These are phyloP conservation scores for Hypoxylon fragiforme DNA, from an alignment of 495 filamentous ascomycete genomes.

Conservation along the genomic window DNA sequence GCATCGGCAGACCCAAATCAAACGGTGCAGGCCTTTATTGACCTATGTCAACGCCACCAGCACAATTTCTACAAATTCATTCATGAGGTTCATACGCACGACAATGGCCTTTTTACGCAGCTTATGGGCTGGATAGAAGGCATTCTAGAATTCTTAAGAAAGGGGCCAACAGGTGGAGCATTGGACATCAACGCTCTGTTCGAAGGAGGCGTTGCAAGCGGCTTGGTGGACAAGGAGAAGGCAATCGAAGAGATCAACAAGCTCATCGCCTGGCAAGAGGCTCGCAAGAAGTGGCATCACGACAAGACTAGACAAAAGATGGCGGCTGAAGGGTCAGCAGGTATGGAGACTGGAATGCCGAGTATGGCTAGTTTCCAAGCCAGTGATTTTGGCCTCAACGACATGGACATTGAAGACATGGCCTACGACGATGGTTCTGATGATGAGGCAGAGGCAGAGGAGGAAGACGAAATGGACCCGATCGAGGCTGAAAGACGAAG, in stretches of 20 bases:
- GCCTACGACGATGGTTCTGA: constrained; percentile 73
- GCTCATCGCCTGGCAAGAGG: constrained; percentile 91
- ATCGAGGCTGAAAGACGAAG: constrained; percentile 83
- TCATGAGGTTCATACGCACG: constrained; percentile 97
- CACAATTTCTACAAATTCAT: constrained; percentile 98
- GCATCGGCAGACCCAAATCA: constrained; percentile 94
- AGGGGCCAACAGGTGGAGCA: constrained; percentile 75
- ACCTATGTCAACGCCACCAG: constrained; percentile 92
- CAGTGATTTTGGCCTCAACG: constrained; percentile 86
- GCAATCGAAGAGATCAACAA: constrained; percentile 81
- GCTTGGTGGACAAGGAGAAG: constrained; percentile 66
- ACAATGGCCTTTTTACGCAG: constrained; percentile 93
- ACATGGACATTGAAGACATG: constrained; percentile 84
- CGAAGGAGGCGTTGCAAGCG: constrained; percentile 69
- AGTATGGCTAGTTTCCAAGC: constrained; percentile 61
- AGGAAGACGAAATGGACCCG: constrained; percentile 77
- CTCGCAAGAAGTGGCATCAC: constrained; percentile 93
- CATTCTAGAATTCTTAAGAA: constrained; percentile 90
- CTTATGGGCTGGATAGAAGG: constrained; percentile 97
- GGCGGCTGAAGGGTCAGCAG: constrained; percentile 74
- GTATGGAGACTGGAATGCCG: constrained; percentile 44
- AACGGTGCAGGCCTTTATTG: constrained; percentile 98
- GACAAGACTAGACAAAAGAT: constrained; percentile 99
- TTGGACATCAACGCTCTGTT: constrained; percentile 94
- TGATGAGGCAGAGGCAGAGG: constrained; percentile 70